Percentiles rank a stretch among this genome's conserved stretches.
These are phyloP conservation scores for Ophiostoma tasmaniense DNA, from an alignment of 2,329 filamentous ascomycete genomes.

Conservation along the genomic window DNA sequence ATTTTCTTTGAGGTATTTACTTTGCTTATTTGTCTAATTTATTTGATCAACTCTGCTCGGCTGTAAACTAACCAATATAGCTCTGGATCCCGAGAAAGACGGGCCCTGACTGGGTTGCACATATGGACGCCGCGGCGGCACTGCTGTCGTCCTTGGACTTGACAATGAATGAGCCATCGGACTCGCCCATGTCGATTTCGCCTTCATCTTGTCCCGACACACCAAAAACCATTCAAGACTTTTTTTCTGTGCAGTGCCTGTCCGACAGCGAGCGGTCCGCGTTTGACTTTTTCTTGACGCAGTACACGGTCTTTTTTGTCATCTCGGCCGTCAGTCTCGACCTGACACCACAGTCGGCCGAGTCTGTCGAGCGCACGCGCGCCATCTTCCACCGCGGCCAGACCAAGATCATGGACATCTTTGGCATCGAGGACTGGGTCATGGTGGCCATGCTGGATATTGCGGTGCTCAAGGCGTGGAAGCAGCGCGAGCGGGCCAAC, in stretches of 20 bases:
- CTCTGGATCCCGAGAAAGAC: slow-evolving; percentile 14
- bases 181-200: not conserved
- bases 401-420: slow-evolving; percentile 9
- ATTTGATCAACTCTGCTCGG: too few species aligned
- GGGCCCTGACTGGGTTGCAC: slow-evolving; percentile 11
- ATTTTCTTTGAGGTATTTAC: slow-evolving; percentile 11
- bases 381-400: slow-evolving; percentile 15
- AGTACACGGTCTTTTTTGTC: slow-evolving; percentile 12
- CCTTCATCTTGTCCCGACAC: not conserved
- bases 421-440: slow-evolving; percentile 14
- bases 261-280: slow-evolving; percentile 9
- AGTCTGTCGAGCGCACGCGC: slow-evolving; percentile 12
- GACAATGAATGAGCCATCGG: not conserved
- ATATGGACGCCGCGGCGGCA: slow-evolving; percentile 13
- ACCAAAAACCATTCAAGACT: not conserved
- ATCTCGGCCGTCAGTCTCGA: slow-evolving; percentile 8
- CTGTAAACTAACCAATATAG: too few species aligned
- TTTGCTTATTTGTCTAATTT: not conserved
- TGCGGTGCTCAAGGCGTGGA: slow-evolving; percentile 13
- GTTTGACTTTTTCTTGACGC: slow-evolving; percentile 12
- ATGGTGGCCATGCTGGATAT: slow-evolving; percentile 13
- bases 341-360: slow-evolving; percentile 10
- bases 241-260: slow-evolving; percentile 10
- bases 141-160: slow-evolving; percentile 13
- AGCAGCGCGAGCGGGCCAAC: slow-evolving; percentile 12